Conservation (phyloP, 2,329 filamentous ascomycete genomes). For the Helotiales sp. region DNA sequence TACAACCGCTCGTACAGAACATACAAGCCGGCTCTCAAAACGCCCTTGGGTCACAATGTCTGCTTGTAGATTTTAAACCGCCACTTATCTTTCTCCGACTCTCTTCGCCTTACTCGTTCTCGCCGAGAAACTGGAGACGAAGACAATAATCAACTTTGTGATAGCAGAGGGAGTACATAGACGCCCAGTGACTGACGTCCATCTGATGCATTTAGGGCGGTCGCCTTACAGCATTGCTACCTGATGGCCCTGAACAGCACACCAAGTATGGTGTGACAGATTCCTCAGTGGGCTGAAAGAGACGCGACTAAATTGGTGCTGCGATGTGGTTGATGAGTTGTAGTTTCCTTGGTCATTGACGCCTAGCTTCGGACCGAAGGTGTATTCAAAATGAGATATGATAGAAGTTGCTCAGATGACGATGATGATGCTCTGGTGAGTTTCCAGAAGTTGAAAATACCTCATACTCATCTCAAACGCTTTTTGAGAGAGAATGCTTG, state of each 20-base stretch:
- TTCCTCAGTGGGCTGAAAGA: neutral
- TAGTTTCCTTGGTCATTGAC: neutral
- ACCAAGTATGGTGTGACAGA: neutral
- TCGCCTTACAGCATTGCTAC: slow-evolving; percentile 3
- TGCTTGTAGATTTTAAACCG: neutral
- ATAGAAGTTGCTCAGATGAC: neutral
- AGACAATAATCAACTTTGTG: neutral
- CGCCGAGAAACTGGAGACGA: neutral
- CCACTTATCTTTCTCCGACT: neutral
- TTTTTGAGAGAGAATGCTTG: neutral
- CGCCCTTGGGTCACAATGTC: neutral
- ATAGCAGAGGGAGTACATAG: neutral
- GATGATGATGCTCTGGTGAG: neutral
- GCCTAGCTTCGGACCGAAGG: neutral
- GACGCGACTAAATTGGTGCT: neutral
- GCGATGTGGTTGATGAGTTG: neutral
- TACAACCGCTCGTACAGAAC: no score
- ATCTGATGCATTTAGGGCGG: neutral
- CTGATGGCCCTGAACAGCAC: neutral
- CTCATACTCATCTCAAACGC: neutral
- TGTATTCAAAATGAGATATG: neutral
- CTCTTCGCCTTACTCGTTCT: neutral
- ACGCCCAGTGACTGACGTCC: neutral
- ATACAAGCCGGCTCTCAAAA: no score
- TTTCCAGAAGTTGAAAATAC: neutral